Conservation (phyloP, 1,284 basidiomycete species). For the Cryptococcus depauperatus region DNA sequence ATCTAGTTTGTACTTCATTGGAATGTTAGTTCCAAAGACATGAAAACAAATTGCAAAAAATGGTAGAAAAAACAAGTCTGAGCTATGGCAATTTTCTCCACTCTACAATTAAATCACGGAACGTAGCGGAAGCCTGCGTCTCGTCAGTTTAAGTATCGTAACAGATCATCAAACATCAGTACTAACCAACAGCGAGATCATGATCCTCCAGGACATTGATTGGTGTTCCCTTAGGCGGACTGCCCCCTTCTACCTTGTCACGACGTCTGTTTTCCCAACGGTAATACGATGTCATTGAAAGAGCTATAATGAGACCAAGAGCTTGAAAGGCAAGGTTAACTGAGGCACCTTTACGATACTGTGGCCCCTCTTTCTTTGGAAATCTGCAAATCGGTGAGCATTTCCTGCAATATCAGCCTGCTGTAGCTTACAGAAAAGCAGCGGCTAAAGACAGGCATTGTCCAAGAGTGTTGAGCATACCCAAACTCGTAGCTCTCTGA, state of each 20-base stretch:
- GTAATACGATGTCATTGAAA: slow-evolving; percentile 42
- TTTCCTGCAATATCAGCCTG: too few species aligned
- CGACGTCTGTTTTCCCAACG: slow-evolving; percentile 43
- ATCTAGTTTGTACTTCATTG: too few species aligned
- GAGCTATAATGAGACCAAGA: slow-evolving; percentile 40
- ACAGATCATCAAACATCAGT: not conserved
- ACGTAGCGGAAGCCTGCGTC: not conserved
- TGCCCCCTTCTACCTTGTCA: slow-evolving; percentile 44
- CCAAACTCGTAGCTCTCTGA: slow-evolving; percentile 45
- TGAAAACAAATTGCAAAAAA: too few species aligned
- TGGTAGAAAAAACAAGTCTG: too few species aligned
- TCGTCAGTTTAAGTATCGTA: not conserved
- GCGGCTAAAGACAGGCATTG: slow-evolving; percentile 47
- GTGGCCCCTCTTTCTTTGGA: slow-evolving; percentile 42
- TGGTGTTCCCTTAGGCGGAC: slow-evolving; percentile 26
- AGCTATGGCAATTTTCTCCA: too few species aligned
- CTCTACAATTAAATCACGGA: not conserved
- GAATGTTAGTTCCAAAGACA: too few species aligned
- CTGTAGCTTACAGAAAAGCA: slow-evolving; percentile 34
- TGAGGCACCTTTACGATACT: slow-evolving; percentile 43
- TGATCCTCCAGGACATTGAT: slow-evolving; percentile 30
- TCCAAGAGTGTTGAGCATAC: slow-evolving; percentile 47
- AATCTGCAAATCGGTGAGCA: slow-evolving; percentile 27
- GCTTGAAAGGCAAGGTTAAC: slow-evolving; percentile 46
- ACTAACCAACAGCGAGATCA: slow-evolving; percentile 32